These are phyloP conservation scores for Puya raimondii DNA, from an alignment of 176 grass and related monocot species.

Conservation along the genomic window DNA sequence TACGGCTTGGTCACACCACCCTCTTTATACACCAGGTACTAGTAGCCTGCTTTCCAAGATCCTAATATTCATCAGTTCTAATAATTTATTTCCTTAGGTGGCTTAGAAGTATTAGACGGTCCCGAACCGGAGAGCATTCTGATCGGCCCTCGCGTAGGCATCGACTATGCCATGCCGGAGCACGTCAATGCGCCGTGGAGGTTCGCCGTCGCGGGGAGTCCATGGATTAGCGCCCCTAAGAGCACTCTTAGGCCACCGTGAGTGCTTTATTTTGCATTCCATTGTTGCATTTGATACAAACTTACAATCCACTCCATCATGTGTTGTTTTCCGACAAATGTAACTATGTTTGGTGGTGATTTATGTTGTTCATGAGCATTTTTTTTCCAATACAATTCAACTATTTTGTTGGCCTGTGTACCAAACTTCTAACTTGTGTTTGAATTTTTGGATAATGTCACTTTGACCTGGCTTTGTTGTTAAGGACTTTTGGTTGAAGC, in stretches of 20 bases:
- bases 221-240: constrained; percentile 79
- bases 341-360: neutral
- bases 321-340: neutral
- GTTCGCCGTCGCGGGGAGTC: constrained; percentile 58
- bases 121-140: constrained; percentile 58
- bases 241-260: constrained; percentile 46
- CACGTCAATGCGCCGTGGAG: constrained; percentile 68
- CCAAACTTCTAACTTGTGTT: neutral
- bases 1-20: constrained; percentile 81
- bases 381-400: neutral
- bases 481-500: neutral
- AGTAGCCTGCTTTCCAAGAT: neutral
- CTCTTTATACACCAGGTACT: constrained; percentile 66
- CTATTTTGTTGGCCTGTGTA: neutral
- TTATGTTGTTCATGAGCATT: neutral
- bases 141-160: constrained; percentile 70
- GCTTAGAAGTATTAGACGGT: constrained; percentile 71
- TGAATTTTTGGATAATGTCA: neutral
- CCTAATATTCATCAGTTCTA: neutral
- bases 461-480: no score
- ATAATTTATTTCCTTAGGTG: constrained; percentile 39
- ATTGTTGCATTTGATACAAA: neutral
- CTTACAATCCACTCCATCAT: neutral
- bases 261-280: neutral
- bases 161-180: constrained; percentile 63